Conservation (phyloP, 768 basidiomycete genomes). For the Hypholoma sublateritium region DNA sequence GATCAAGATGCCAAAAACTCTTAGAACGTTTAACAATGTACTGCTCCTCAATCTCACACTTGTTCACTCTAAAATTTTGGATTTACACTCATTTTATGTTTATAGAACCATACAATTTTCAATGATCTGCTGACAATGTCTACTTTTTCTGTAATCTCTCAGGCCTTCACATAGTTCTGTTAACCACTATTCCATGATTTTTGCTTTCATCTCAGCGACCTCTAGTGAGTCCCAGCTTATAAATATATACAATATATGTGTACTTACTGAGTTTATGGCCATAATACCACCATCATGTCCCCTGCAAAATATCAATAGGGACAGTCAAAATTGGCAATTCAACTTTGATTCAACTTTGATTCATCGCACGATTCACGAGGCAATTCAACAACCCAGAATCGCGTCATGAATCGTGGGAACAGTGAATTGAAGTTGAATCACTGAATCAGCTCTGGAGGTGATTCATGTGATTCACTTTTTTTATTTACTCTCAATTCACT, state of each 20-base stretch:
- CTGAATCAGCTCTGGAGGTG: neutral
- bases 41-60: too few species aligned
- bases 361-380: neutral
- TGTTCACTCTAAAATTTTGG: too few species aligned
- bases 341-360: neutral
- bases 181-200: neutral
- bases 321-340: neutral
- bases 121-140: neutral
- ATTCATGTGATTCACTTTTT: neutral
- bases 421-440: neutral
- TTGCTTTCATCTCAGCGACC: neutral
- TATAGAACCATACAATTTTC: neutral
- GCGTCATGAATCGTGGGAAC: neutral
- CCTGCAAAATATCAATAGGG: too few species aligned
- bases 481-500: too few species aligned
- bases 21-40: too few species aligned
- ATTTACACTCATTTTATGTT: too few species aligned
- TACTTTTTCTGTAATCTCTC: neutral
- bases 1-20: too few species aligned
- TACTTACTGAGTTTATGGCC: too few species aligned
- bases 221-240: neutral
- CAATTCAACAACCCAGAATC: neutral
- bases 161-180: neutral
- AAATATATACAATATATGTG: too few species aligned
- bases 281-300: too few species aligned